Evolutionary conservation across 768 basidiomycete genomes (phyloP).

Genomic region (Mycena maculata): DNA sequence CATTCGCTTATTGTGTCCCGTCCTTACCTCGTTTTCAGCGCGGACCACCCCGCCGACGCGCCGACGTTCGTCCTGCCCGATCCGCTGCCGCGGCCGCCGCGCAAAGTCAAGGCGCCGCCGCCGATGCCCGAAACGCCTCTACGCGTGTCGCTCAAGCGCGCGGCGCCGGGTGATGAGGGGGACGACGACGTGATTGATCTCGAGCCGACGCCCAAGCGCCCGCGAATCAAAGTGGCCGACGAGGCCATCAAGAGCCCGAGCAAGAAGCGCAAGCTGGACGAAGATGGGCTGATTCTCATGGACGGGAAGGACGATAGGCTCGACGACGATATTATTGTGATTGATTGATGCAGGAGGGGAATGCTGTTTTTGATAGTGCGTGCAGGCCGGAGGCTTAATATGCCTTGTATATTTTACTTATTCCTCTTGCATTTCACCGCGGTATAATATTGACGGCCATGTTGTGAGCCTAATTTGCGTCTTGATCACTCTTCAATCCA

Average conservation of each 20-base stretch:
- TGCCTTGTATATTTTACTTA: background rate
- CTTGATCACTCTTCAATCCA: too few species aligned
- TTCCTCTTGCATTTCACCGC: background rate
- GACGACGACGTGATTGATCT: conserved; percentile 65
- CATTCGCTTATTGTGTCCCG: background rate
- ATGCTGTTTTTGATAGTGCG: background rate
- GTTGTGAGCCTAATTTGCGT: too few species aligned
- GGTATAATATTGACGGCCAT: background rate
- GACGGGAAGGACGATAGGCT: conserved; percentile 66
- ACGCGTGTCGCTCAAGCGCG: conserved; percentile 62
- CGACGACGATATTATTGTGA: conserved; percentile 68
- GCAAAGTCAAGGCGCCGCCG: conserved; percentile 52
- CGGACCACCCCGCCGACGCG: conserved; percentile 63
- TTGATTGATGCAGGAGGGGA: conserved; percentile 57
- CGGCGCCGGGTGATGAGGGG: conserved; percentile 61
- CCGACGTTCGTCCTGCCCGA: conserved; percentile 72
- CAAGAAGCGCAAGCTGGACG: conserved; percentile 74
- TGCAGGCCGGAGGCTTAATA: background rate
- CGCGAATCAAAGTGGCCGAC: conserved; percentile 43
- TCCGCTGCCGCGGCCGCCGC: conserved; percentile 69
- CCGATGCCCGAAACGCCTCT: conserved; percentile 58
- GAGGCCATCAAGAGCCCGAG: conserved; percentile 59
- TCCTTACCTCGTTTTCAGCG: conserved; percentile 50
- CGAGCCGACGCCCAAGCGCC: conserved; percentile 70
- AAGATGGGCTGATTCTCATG: conserved; percentile 79